Base-by-base conservation (phyloP, 331 rosid genomes). In the Spiraea crenata region DNA sequence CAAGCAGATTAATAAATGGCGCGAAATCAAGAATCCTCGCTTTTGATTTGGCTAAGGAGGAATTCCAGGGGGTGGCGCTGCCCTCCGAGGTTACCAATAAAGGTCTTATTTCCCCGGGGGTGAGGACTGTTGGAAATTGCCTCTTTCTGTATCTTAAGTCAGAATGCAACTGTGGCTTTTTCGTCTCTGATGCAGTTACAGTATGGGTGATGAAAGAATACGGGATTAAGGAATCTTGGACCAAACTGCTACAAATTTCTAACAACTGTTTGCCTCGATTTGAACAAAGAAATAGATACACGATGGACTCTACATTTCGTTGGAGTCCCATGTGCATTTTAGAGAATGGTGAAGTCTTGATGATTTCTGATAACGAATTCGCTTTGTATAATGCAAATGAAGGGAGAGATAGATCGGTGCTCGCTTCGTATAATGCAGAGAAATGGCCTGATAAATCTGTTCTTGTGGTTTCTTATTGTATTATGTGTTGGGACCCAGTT, bases 11-110 rank as follows among this genome's bases (percentile, higher is more conserved):
- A 25, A 25, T 25, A 25, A 25, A 25, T 25, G 31, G 31, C 2
- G 31, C 31, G 31, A 25, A 25, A 25, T 58, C 64, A 37, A 58
- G 64, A 19, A 38, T 67, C 34, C n/a, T 12, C 7, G 8, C 61
- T 17, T 67, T 67, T 67, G 42, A 41, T 38, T 67, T 67, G n/a
- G 61, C 72, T 0, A 61, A 39, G 49, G 72, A 67, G 49, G 39
- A 51, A 13, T 51, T 67, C 52, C 15, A 3, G 56, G 70, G 31
- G 20, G 1, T 4, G 25, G 16, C 25, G 12, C 25, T 64, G 6
- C 17, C 67, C 12, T 48, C 67, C 47, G 5, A 13, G 1, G 3
- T 5, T 17, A 9, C 9, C 8, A 8, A 19, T 20, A 19, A 13
- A 58, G 14, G 7, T 12, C 14, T 14, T 7, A 37, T 37, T 20